These are phyloP conservation scores for Brachypodium distachyon DNA, from an alignment of 202 grass and related monocot genomes.

Conservation along the genomic window DNA sequence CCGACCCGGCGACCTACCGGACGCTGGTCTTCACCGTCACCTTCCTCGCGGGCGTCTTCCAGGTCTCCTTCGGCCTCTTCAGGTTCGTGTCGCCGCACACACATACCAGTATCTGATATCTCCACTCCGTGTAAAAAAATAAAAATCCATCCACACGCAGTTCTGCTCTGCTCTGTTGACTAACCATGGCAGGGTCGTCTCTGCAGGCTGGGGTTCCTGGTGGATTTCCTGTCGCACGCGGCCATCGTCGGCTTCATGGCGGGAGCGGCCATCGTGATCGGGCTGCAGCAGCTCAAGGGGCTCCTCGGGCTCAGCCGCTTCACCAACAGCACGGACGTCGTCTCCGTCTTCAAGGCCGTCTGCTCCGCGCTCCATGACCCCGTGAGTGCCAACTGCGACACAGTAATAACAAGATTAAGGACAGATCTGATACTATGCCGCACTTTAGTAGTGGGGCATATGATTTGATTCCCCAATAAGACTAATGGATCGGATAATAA, in stretches of 20 bases:
- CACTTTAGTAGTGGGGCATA: too few species aligned
- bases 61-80: conserved; percentile 76
- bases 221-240: conserved; percentile 76
- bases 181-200: not conserved
- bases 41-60: conserved; percentile 77
- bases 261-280: conserved; percentile 85
- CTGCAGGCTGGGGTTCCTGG: conserved; percentile 47
- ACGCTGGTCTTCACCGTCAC: conserved; percentile 74
- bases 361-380: conserved; percentile 44
- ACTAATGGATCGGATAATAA: too few species aligned
- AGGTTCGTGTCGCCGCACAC: too few species aligned
- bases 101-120: too few species aligned
- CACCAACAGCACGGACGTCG: conserved; percentile 76
- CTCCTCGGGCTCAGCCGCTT: conserved; percentile 69
- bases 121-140: too few species aligned
- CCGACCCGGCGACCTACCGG: conserved; percentile 49
- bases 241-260: conserved; percentile 87
- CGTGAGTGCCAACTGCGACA: conserved; percentile 46
- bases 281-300: conserved; percentile 90
- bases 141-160: not conserved
- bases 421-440: too few species aligned
- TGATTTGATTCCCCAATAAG: too few species aligned
- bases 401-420: too few species aligned
- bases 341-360: conserved; percentile 67
- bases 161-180: not conserved